A percentile compares a stretch with the other conserved stretches of the same genome.
Evolutionary conservation across 2,329 filamentous ascomycete genomes (phyloP).

Genomic region (Harringtonia lauricola): DNA sequence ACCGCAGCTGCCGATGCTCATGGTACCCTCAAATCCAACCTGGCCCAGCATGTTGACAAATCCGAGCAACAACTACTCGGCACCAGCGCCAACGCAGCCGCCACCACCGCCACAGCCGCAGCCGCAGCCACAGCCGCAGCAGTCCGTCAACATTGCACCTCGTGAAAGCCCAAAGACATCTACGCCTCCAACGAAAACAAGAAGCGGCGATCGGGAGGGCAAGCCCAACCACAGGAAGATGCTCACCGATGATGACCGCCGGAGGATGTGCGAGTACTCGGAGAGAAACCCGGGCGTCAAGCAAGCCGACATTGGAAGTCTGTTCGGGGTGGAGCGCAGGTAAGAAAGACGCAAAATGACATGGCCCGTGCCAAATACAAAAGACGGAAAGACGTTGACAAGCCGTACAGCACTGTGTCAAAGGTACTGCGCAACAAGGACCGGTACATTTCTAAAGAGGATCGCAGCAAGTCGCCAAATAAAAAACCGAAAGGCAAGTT

Average conservation of each 20-base stretch:
- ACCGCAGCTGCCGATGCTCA: constrained; percentile 54
- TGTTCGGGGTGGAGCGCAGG: constrained; percentile 97
- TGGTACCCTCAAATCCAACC: constrained; percentile 53
- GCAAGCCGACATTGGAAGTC: constrained; percentile 90
- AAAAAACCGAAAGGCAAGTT: constrained; percentile 77
- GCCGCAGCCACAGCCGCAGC: constrained; percentile 25
- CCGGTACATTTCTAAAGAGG: constrained; percentile 77
- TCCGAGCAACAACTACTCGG: constrained; percentile 48
- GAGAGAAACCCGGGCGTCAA: constrained; percentile 83
- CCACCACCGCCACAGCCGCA: constrained; percentile 7
- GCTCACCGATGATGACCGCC: constrained; percentile 79
- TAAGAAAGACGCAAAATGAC: constrained; percentile 40
- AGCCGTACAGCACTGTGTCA: constrained; percentile 74
- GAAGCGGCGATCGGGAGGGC: constrained; percentile 29
- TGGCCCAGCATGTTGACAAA: constrained; percentile 81
- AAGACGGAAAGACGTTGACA: not conserved
- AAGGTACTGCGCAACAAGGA: constrained; percentile 93
- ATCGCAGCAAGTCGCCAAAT: constrained; percentile 65
- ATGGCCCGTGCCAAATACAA: too few relatives aligned
- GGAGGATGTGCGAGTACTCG: constrained; percentile 88
- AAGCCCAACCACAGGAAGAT: constrained; percentile 68
- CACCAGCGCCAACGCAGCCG: constrained; percentile 48
- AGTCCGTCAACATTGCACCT: constrained; percentile 1
- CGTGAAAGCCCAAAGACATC: constrained; percentile 12
- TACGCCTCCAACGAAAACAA: constrained; percentile 37